A percentile compares a stretch with the other conserved stretches of the same genome.
Evolutionary conservation across 208 protist species (phyloP).

Genomic region (Leishmania tarentolae): DNA sequence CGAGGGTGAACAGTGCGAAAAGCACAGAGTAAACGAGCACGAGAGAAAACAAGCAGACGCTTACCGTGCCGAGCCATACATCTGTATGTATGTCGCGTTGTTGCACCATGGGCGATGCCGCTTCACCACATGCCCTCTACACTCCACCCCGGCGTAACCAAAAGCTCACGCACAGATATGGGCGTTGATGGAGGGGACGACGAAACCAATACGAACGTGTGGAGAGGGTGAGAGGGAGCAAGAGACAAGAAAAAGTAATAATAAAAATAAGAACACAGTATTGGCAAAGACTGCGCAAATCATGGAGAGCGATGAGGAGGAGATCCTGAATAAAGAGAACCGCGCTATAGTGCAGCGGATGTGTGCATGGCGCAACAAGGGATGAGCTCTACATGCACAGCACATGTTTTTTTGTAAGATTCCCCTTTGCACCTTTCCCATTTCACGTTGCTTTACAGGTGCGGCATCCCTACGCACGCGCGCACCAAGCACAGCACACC

Average conservation of each 20-base stretch:
- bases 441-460: background rate
- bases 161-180: background rate
- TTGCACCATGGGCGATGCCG: too few species aligned
- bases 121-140: too few species aligned
- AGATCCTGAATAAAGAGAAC: background rate
- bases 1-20: background rate
- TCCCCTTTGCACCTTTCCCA: background rate
- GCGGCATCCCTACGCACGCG: background rate
- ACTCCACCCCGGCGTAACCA: background rate
- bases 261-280: too few species aligned
- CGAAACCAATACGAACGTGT: too few species aligned
- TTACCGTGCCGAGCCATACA: background rate
- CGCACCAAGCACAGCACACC: background rate
- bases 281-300: background rate
- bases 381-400: background rate
- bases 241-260: background rate
- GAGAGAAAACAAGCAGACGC: background rate
- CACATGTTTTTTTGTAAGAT: background rate
- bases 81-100: background rate
- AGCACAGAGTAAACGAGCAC: background rate
- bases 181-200: background rate
- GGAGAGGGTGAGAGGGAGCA: constrained; percentile 3
- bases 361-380: background rate
- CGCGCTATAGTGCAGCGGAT: background rate
- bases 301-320: background rate